A percentile compares a stretch with the other conserved stretches of the same genome.
These are phyloP conservation scores for Penicillium psychrosexuale DNA, from an alignment of 2,329 filamentous ascomycete species.

Conservation along the genomic window DNA sequence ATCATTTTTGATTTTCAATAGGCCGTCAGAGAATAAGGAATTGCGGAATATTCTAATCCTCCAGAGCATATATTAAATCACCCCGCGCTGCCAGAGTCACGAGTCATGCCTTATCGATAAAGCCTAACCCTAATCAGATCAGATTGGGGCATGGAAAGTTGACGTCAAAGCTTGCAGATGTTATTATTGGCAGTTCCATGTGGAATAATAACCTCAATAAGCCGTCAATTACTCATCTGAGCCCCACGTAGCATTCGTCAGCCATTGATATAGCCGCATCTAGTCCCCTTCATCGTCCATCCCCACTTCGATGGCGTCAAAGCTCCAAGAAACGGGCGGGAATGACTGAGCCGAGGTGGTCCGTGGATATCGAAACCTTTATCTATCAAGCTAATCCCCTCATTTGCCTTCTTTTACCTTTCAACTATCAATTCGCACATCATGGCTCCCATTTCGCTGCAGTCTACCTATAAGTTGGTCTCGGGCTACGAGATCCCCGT, in stretches of 20 bases:
- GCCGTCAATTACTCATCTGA: neutral
- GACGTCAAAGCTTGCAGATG: neutral
- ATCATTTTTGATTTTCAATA: neutral
- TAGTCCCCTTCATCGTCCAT: neutral
- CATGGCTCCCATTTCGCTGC: slow-evolving; percentile 30
- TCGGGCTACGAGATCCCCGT: slow-evolving; percentile 42
- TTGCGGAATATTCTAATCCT: neutral
- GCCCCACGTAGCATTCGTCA: slow-evolving; percentile 8
- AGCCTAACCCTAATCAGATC: neutral
- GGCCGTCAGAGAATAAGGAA: rapidly evolving
- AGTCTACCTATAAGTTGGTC: slow-evolving; percentile 39
- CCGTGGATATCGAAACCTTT: slow-evolving; percentile 2
- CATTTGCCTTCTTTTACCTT: neutral
- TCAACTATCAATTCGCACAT: slow-evolving; percentile 1
- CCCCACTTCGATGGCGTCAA: slow-evolving; percentile 14
- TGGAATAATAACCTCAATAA: too few species aligned
- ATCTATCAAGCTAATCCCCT: neutral
- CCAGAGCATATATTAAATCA: too few species aligned
- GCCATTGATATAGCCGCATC: slow-evolving; percentile 8
- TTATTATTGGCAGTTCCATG: too few species aligned
- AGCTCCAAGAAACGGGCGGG: slow-evolving; percentile 9
- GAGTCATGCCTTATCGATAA: neutral
- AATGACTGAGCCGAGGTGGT: slow-evolving; percentile 15
- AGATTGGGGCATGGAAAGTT: neutral
- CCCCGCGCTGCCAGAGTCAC: neutral